Percentiles rank a stretch among this genome's conserved stretches.
Evolutionary conservation across 352 stramenopile species (phyloP).

Genomic region (Phytophthora tentaculata): DNA sequence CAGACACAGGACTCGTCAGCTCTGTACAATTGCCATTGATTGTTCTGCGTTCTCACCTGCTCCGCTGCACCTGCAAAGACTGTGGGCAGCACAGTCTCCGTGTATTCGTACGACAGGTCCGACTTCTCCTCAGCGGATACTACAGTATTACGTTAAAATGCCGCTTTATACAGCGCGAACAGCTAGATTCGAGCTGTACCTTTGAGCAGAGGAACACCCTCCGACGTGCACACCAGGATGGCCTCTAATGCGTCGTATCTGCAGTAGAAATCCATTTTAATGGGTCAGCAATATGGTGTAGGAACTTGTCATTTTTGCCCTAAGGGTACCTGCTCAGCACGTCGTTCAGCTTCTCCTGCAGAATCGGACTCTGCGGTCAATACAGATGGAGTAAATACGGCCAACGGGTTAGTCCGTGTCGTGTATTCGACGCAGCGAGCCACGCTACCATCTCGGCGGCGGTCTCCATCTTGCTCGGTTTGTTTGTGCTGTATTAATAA

Average conservation of each 20-base stretch:
- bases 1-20: neutral
- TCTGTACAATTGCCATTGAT: no score
- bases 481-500: no score
- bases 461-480: constrained; percentile 28
- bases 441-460: constrained; percentile 39
- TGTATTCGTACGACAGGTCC: constrained; percentile 67
- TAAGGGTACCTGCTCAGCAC: constrained; percentile 51
- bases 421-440: neutral
- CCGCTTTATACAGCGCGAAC: neutral
- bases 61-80: constrained; percentile 78
- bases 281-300: neutral
- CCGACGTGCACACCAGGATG: constrained; percentile 81
- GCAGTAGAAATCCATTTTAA: constrained; percentile 5
- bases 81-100: constrained; percentile 80
- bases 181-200: constrained; percentile 28
- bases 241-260: constrained; percentile 80
- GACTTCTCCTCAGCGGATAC: constrained; percentile 53
- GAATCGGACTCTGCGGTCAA: constrained; percentile 53
- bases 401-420: neutral
- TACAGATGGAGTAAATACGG: neutral
- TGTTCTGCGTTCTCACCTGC: constrained; percentile 46
- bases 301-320: neutral
- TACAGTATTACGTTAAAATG: constrained; percentile 18
- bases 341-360: constrained; percentile 68
- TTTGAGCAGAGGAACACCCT: constrained; percentile 79